Conservation (phyloP, 139 green algal genomes). For the Gonium pectorale region DNA sequence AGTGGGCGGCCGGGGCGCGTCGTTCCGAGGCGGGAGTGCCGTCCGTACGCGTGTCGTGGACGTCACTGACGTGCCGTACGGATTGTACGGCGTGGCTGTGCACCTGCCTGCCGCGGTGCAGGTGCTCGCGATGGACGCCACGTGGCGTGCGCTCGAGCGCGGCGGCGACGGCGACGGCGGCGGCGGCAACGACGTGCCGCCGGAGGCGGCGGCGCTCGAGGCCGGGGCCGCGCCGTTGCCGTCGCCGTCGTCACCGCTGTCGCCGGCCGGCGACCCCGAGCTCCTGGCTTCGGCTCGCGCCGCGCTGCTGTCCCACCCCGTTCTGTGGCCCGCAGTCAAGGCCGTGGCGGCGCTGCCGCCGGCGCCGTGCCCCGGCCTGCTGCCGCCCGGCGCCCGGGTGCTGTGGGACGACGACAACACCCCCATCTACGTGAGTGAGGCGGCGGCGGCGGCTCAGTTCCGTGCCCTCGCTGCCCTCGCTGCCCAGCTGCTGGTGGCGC, state of each 20-base stretch:
- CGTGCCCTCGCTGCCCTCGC: background rate
- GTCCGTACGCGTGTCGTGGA: background rate
- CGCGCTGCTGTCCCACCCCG: constrained; percentile 12
- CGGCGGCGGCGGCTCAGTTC: background rate
- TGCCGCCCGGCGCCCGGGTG: background rate
- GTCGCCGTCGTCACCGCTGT: background rate
- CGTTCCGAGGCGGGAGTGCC: too few relatives aligned
- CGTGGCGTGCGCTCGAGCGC: constrained; percentile 3
- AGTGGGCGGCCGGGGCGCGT: background rate
- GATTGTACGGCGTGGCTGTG: too few relatives aligned
- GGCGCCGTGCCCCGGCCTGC: background rate
- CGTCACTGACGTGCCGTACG: too few relatives aligned
- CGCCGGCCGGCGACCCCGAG: background rate
- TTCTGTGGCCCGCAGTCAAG: background rate
- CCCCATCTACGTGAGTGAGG: constrained; percentile 34
- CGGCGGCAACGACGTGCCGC: background rate
- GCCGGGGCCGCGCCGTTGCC: background rate
- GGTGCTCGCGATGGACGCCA: constrained; percentile 39
- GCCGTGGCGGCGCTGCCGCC: constrained; percentile 24
- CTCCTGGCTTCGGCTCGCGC: background rate
- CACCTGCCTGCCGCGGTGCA: background rate
- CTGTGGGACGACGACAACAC: constrained; percentile 46
- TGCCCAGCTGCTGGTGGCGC: background rate
- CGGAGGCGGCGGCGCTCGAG: background rate
- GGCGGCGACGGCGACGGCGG: background rate